phyloP scores from a whole-genome alignment of 495 filamentous ascomycete genomes.

The Neurospora tetrasperma region DNA sequence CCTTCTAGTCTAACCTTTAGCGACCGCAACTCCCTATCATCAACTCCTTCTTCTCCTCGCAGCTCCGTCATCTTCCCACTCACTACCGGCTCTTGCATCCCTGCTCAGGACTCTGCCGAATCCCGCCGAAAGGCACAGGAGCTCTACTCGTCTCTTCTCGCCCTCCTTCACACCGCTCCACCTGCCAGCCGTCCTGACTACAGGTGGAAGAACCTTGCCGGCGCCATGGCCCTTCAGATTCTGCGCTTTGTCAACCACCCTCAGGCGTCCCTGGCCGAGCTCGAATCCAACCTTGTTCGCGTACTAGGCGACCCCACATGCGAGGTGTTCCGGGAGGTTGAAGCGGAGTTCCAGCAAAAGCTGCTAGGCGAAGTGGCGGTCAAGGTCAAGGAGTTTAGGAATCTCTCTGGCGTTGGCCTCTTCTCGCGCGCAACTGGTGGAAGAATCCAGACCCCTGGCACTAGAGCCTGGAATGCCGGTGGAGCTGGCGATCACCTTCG shows the following conservation, averaged over 20 bases:
- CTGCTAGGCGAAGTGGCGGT: conserved; percentile 33
- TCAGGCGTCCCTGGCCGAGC: conserved; percentile 29
- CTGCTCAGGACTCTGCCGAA: conserved; percentile 20
- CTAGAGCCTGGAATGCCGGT: conserved; percentile 7
- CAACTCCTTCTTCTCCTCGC: conserved; percentile 32
- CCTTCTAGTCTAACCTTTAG: conserved; percentile 37
- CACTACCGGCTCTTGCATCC: conserved; percentile 12
- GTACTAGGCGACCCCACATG: conserved; percentile 24
- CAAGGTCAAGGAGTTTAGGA: conserved; percentile 38
- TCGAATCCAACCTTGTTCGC: conserved; percentile 33
- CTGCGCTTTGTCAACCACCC: conserved; percentile 40
- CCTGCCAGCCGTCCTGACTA: conserved; percentile 21
- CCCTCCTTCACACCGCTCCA: conserved; percentile 32
- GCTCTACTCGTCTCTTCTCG: conserved; percentile 36
- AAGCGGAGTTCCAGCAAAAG: conserved; percentile 29
- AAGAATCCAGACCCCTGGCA: conserved; percentile 20
- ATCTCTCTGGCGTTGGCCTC: conserved; percentile 38
- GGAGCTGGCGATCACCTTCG: conserved; percentile 13
- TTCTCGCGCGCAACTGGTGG: conserved; percentile 42
- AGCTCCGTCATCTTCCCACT: conserved; percentile 24
- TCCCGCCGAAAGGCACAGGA: conserved; percentile 23
- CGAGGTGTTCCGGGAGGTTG: conserved; percentile 30
- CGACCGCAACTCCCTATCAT: conserved; percentile 25
- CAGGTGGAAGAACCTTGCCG: conserved; percentile 32
- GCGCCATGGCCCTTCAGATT: conserved; percentile 40